A percentile compares a stretch with the other conserved stretches of the same genome.
phyloP scores from a whole-genome alignment of 495 filamentous ascomycete species.

The Penicillium waksmanii region DNA sequence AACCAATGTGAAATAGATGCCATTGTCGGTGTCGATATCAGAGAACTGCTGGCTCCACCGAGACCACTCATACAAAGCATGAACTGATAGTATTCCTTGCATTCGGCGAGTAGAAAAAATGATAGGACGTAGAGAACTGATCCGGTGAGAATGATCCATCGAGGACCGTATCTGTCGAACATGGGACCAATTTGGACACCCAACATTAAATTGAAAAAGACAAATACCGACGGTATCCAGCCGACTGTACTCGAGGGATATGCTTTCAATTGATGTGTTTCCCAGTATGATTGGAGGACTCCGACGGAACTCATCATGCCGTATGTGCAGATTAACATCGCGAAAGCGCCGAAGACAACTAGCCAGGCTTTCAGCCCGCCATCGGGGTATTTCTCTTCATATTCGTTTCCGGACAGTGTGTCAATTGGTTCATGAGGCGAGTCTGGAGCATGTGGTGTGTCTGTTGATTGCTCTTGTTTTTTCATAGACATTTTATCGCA shows the following conservation, averaged over 20 bases:
- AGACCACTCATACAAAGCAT: constrained; percentile 60
- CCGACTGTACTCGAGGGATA: constrained; percentile 58
- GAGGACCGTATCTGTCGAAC: constrained; percentile 62
- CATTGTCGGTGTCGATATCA: constrained; percentile 53
- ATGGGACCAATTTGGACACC: constrained; percentile 65
- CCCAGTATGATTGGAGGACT: constrained; percentile 62
- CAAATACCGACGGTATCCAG: constrained; percentile 64
- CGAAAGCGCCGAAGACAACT: constrained; percentile 63
- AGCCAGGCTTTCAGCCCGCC: constrained; percentile 62
- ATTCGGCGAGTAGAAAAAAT: constrained; percentile 55
- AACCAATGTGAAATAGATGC: constrained; percentile 38
- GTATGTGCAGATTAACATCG: constrained; percentile 58
- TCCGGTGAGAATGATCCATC: constrained; percentile 52
- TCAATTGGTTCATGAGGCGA: background rate
- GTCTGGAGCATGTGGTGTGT: background rate
- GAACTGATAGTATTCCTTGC: constrained; percentile 64
- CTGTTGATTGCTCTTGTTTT: background rate
- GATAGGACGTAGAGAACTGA: constrained; percentile 50
- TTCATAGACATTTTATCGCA: background rate
- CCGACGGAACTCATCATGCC: constrained; percentile 62
- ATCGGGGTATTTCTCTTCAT: constrained; percentile 52
- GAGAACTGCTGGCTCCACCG: constrained; percentile 55
- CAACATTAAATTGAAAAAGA: constrained; percentile 62
- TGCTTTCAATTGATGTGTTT: constrained; percentile 54
- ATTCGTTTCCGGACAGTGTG: background rate